Base-by-base conservation (phyloP, 2,329 filamentous ascomycete genomes). In the Nothopassalora personata region DNA sequence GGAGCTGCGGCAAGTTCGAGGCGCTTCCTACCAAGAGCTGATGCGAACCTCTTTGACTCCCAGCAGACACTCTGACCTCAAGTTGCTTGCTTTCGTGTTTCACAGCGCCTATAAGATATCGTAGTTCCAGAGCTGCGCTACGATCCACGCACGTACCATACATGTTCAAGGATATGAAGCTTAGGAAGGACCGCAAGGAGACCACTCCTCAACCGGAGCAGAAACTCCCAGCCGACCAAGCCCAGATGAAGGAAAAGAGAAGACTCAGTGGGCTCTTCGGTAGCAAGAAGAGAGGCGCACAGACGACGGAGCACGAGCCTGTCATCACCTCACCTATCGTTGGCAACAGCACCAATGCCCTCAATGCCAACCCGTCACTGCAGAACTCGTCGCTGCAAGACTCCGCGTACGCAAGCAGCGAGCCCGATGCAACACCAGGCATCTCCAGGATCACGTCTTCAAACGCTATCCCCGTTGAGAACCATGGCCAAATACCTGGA, bases 401-500 rank as follows among this genome's bases (percentile, higher is more conserved):
- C 50, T 68, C 67, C 5, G 67, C 67, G 34, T 68, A 68, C 53
- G 67, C 60, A 10, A 67, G 63, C 47, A 67, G 66, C 36, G 62
- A 64, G 11, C 54, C 59, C 13, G 50, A 58, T 52, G 57, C 57
- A 5, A 51, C 61, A 48, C 57, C 15, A 53, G 54, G 53, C 15
- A 19, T 52, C 11, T 49, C 46, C 28, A 13, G 46, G 33, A 52
- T 30, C 45, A 39, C 47, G 7, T 53, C 54, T 4, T 18, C 59
- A 19, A 64, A 68, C 36, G 62, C 66, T 36, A 58, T 66, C 4
- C 63, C 66, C n/a, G 57, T 70, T 1, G 65, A 69, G 53, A 70
- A 71, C 51, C 60, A 61, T 36, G 68, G 68, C 4, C 65, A 69
- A 36, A 60, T 70, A 28, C 56, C 62, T 30, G 68, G 68, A 13